Evolutionary conservation across 352 stramenopile genomes (phyloP).

Genomic region (Globisporangium middletonii): DNA sequence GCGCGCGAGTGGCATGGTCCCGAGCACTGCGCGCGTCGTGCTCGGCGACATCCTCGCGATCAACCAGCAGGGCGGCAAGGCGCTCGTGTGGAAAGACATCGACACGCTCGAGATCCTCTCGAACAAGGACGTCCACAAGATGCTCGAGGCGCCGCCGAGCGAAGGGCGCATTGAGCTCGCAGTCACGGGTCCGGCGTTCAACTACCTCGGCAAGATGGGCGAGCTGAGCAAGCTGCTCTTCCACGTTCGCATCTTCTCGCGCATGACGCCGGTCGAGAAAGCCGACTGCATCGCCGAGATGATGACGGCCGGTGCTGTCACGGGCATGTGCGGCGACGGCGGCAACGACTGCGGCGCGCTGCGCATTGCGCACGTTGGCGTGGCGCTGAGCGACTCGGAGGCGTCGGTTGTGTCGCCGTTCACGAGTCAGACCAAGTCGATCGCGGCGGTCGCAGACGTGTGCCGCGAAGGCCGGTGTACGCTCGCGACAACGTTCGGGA

Average conservation of each 20-base stretch:
- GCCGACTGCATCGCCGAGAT: constrained; percentile 29
- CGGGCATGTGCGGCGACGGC: constrained; percentile 50
- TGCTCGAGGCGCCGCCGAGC: constrained; percentile 15
- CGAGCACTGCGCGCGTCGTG: constrained; percentile 23
- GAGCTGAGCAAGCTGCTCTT: constrained; percentile 33
- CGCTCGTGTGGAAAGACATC: constrained; percentile 42
- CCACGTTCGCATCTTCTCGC: constrained; percentile 43
- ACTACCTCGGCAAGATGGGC: constrained; percentile 19
- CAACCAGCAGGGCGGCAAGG: constrained; percentile 14
- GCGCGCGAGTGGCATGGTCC: constrained; percentile 32
- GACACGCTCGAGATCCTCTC: constrained; percentile 32
- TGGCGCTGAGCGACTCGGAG: constrained; percentile 72
- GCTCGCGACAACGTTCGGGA: constrained; percentile 77
- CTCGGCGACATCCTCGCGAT: constrained; percentile 31
- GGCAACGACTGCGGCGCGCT: constrained; percentile 82
- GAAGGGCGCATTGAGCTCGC: constrained; percentile 28
- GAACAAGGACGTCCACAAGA: constrained; percentile 22
- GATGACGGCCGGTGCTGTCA: constrained; percentile 36
- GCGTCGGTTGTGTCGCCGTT: constrained; percentile 81
- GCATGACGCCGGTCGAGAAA: constrained; percentile 42
- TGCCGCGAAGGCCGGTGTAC: constrained; percentile 83
- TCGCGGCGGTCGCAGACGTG: constrained; percentile 78
- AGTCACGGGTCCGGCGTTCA: constrained; percentile 31
- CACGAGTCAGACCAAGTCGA: constrained; percentile 72
- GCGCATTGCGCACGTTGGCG: constrained; percentile 66